Evolutionary conservation across 306 rosid species (phyloP).

Genomic region (Cicer cuneatum): DNA sequence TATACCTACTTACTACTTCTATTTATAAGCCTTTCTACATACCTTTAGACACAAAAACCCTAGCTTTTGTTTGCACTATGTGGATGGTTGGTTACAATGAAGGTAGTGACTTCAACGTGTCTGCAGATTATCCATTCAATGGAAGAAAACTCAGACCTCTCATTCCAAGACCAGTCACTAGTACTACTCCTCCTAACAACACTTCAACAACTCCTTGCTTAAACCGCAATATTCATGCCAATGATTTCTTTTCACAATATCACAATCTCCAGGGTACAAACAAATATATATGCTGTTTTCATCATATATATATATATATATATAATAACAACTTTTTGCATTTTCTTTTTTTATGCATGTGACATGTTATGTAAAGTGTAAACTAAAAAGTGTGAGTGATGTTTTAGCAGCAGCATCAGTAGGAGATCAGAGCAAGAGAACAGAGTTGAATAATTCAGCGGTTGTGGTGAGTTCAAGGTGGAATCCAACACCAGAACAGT

Average conservation of each 20-base stretch:
- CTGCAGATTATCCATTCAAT: conserved; percentile 59
- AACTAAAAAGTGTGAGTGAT: not conserved
- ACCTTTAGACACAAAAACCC: conserved; percentile 23
- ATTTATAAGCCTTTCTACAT: not conserved
- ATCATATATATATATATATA: too few species aligned
- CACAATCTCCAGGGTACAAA: conserved; percentile 65
- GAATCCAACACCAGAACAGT: conserved; percentile 94
- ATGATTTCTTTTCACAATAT: conserved; percentile 64
- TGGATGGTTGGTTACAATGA: conserved; percentile 89
- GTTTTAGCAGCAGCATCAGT: conserved; percentile 28
- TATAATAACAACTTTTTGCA: too few species aligned
- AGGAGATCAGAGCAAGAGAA: conserved; percentile 63
- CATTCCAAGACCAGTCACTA: conserved; percentile 62
- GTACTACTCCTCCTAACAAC: conserved; percentile 54
- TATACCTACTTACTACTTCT: conserved; percentile 18
- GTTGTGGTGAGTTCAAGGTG: conserved; percentile 90
- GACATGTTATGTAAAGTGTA: too few species aligned
- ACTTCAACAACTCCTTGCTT: conserved; percentile 54
- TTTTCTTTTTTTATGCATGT: not conserved
- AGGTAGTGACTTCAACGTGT: conserved; percentile 63
- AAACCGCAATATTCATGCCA: conserved; percentile 46
- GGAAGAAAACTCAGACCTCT: conserved; percentile 80
- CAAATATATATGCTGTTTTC: not conserved
- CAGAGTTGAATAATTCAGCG: conserved; percentile 54
- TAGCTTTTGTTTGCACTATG: conserved; percentile 50